phyloP scores from a whole-genome alignment of 208 protist genomes.

The Vickermania ingenoplastis region DNA sequence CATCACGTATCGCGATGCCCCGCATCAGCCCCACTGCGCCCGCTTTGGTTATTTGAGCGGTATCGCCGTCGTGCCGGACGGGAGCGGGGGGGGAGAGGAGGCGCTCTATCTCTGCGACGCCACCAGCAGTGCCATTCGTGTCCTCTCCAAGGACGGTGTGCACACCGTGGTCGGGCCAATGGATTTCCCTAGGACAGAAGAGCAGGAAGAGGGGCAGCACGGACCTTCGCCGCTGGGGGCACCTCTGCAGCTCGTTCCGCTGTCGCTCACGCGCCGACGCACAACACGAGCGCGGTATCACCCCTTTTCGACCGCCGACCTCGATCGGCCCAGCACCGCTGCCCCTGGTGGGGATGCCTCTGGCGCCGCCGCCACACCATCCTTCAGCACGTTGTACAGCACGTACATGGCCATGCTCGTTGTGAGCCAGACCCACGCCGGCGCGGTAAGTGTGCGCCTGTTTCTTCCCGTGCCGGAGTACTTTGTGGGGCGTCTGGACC shows the following conservation, averaged over 20 bases:
- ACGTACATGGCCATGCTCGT: background rate
- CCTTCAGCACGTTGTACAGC: background rate
- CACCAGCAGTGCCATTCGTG: constrained; percentile 27
- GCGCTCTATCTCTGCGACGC: constrained; percentile 42
- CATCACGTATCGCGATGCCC: background rate
- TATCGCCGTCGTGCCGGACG: constrained; percentile 31
- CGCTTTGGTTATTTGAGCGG: constrained; percentile 34
- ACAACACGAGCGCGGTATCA: background rate
- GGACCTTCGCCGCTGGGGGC: background rate
- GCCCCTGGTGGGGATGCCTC: too few relatives aligned
- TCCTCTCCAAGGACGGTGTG: constrained; percentile 35
- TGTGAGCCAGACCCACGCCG: background rate
- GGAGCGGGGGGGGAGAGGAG: constrained; percentile 14
- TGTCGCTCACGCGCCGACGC: background rate
- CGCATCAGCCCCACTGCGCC: constrained; percentile 8
- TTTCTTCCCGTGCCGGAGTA: background rate
- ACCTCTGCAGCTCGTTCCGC: background rate
- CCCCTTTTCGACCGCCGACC: background rate
- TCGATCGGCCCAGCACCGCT: too few relatives aligned
- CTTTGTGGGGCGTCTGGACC: background rate
- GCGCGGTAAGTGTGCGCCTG: background rate
- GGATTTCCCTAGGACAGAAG: constrained; percentile 28
- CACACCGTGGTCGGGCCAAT: constrained; percentile 34
- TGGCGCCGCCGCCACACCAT: too few relatives aligned
- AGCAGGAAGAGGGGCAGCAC: background rate